Conservation (phyloP, 768 basidiomycete genomes). For the Leccinum rimulosum region DNA sequence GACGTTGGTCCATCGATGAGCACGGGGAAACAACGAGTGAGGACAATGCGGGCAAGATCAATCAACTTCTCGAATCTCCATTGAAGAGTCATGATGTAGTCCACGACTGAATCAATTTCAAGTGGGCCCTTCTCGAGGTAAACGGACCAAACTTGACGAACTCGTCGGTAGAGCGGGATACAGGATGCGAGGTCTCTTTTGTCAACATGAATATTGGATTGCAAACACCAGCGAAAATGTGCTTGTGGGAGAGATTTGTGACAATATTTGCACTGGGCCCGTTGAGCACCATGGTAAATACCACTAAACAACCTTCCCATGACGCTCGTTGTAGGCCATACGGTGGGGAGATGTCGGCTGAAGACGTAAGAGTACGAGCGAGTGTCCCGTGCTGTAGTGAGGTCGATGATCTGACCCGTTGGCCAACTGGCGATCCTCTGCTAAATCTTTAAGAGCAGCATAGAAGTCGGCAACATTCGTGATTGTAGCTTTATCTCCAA, state of each 20-base stretch:
- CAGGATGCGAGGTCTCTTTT: slow-evolving; percentile 61
- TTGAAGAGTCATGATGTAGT: slow-evolving; percentile 95
- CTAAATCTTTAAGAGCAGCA: too few species aligned
- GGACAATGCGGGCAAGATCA: slow-evolving; percentile 88
- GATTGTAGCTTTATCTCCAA: too few species aligned
- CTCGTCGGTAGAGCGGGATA: slow-evolving; percentile 43
- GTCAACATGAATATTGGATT: slow-evolving; percentile 74
- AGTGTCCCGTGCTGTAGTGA: slow-evolving; percentile 97
- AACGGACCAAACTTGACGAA: slow-evolving; percentile 89
- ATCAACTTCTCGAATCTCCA: slow-evolving; percentile 70
- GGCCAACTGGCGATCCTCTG: slow-evolving; percentile 61
- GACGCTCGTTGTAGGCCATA: slow-evolving; percentile 84
- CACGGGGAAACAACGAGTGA: slow-evolving; percentile 87
- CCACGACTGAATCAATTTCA: slow-evolving; percentile 59
- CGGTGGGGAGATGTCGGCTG: slow-evolving; percentile 70
- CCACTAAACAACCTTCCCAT: slow-evolving; percentile 98
- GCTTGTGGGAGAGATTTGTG: slow-evolving; percentile 66
- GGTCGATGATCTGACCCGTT: slow-evolving; percentile 92
- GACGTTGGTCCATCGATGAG: slow-evolving; percentile 98
- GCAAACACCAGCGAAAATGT: slow-evolving; percentile 73
- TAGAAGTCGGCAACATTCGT: too few species aligned
- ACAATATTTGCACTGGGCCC: slow-evolving; percentile 65
- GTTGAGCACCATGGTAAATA: slow-evolving; percentile 95
- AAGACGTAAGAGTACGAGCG: slow-evolving; percentile 85
- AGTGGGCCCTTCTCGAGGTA: slow-evolving; percentile 76